These are phyloP conservation scores for Peltaster fructicola DNA, from an alignment of 2,329 filamentous ascomycete genomes.

Conservation along the genomic window DNA sequence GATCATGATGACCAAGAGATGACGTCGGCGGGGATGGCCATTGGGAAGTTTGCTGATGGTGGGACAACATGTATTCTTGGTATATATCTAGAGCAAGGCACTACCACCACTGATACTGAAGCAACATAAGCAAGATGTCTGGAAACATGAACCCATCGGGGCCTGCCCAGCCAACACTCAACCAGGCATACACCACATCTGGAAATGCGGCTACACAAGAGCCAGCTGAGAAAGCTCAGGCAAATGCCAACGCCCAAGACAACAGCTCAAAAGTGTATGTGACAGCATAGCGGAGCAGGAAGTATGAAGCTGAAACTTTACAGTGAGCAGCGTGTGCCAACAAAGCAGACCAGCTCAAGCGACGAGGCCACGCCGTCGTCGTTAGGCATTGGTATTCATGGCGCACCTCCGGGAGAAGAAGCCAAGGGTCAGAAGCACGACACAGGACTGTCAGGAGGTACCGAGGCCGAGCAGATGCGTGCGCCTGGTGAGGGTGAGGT, in stretches of 20 bases:
- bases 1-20: slow-evolving; percentile 1
- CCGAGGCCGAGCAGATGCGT: slow-evolving; percentile 31
- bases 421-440: slow-evolving; percentile 21
- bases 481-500: slow-evolving; percentile 30
- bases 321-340: slow-evolving; percentile 19
- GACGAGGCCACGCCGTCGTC: slow-evolving; percentile 21
- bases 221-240: slow-evolving; percentile 20
- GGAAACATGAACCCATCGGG: slow-evolving; percentile 22
- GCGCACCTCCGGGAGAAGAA: slow-evolving; percentile 28
- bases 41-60: no score
- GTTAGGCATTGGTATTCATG: slow-evolving; percentile 26
- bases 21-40: no score
- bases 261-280: background rate
- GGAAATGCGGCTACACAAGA: slow-evolving; percentile 28
- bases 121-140: slow-evolving; percentile 22
- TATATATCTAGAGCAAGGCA: no score
- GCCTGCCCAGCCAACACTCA: slow-evolving; percentile 26
- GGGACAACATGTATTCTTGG: no score
- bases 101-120: no score
- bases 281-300: no score
- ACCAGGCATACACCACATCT: slow-evolving; percentile 28
- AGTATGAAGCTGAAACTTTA: slow-evolving; percentile 1
- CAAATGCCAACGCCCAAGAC: slow-evolving; percentile 13
- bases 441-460: slow-evolving; percentile 27
- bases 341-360: slow-evolving; percentile 18